Evolutionary conservation across 345 rosid species (phyloP).

Genomic region (Iberis pinnata): DNA sequence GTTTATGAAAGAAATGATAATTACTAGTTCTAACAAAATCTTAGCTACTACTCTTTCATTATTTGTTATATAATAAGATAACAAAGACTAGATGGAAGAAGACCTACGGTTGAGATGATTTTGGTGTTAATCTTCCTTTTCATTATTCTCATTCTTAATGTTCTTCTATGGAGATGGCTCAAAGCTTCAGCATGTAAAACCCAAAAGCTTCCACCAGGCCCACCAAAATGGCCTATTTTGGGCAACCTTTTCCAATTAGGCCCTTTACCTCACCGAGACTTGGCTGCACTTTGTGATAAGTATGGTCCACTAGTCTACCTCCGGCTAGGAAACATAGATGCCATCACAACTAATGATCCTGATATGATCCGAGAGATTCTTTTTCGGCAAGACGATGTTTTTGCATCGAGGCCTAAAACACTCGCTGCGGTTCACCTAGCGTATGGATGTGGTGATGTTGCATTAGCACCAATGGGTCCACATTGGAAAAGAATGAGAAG

Average conservation of each 20-base stretch:
- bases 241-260: constrained; percentile 86
- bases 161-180: constrained; percentile 28
- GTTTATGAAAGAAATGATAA: not conserved
- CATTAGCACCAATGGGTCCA: constrained; percentile 70
- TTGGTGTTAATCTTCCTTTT: constrained; percentile 14
- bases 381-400: constrained; percentile 63
- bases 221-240: constrained; percentile 60
- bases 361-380: constrained; percentile 61
- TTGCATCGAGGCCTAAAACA: constrained; percentile 76
- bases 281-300: constrained; percentile 52
- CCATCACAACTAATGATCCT: constrained; percentile 80
- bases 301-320: constrained; percentile 83
- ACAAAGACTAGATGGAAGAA: not conserved
- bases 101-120: constrained; percentile 9
- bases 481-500: constrained; percentile 38
- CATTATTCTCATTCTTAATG: constrained; percentile 16
- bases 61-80: constrained; percentile 21
- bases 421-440: constrained; percentile 74
- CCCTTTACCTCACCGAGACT: constrained; percentile 63
- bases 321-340: constrained; percentile 57
- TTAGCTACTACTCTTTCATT: constrained; percentile 21
- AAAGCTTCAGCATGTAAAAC: constrained; percentile 11
- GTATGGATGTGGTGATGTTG: constrained; percentile 68
- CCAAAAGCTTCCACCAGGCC: constrained; percentile 71
- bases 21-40: constrained; percentile 14